A percentile compares a stretch with the other conserved stretches of the same genome.
Conservation (phyloP, 306 rosid genomes). For the Sophora flavescens region DNA sequence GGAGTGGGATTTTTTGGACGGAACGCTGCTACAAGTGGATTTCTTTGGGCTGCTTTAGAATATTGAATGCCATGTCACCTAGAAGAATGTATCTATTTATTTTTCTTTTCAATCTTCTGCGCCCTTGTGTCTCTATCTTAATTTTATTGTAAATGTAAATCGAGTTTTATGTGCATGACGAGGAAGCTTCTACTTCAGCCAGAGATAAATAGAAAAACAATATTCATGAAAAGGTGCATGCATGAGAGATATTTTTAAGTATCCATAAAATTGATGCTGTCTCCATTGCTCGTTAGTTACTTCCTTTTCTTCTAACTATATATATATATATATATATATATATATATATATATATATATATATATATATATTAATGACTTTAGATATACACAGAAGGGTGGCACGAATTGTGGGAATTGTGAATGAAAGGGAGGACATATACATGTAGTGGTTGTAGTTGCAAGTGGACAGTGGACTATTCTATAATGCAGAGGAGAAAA, state of each 20-base stretch:
- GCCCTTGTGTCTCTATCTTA: conserved; percentile 24
- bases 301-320: not conserved
- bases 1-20: too few species aligned
- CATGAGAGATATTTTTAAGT: conserved; percentile 12
- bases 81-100: conserved; percentile 22
- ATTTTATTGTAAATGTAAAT: conserved; percentile 54
- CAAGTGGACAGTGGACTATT: conserved; percentile 30
- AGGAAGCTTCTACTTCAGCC: conserved; percentile 45
- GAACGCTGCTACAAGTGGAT: conserved; percentile 34
- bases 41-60: conserved; percentile 47
- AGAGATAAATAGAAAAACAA: not conserved
- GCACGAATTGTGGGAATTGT: not conserved
- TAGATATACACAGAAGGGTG: not conserved
- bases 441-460: conserved; percentile 45
- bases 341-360: not conserved
- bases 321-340: not conserved
- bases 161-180: conserved; percentile 49
- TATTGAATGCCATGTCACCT: conserved; percentile 33
- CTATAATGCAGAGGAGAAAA: conserved; percentile 22
- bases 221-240: conserved; percentile 32
- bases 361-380: not conserved
- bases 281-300: not conserved
- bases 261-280: conserved; percentile 1
- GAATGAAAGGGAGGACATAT: conserved; percentile 33
- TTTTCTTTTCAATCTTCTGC: conserved; percentile 7